A percentile compares a stretch with the other conserved stretches of the same genome.
phyloP scores from a whole-genome alignment of 257 asterid species.

The Solanum gracilifrons region DNA sequence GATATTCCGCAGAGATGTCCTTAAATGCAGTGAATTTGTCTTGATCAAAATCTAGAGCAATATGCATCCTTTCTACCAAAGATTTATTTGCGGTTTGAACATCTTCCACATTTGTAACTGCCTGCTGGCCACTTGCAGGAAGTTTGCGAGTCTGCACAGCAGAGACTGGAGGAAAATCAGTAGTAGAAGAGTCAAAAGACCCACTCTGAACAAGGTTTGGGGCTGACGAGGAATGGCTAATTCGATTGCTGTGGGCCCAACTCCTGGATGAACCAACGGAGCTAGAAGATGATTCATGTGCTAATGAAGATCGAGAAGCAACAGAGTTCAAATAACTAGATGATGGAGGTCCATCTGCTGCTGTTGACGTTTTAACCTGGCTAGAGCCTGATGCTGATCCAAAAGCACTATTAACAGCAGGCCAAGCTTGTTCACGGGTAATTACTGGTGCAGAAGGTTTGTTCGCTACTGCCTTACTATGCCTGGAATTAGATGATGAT shows the following conservation, averaged over 20 bases:
- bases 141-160: slow-evolving; percentile 38
- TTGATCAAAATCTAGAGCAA: slow-evolving; percentile 58
- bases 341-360: slow-evolving; percentile 21
- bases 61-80: slow-evolving; percentile 72
- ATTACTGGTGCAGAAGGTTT: slow-evolving; percentile 22
- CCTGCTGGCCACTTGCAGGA: slow-evolving; percentile 21
- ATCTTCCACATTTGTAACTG: slow-evolving; percentile 36
- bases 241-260: slow-evolving; percentile 27
- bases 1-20: slow-evolving; percentile 71
- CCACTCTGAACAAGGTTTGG: slow-evolving; percentile 56
- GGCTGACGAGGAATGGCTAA: slow-evolving; percentile 71
- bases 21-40: slow-evolving; percentile 65
- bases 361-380: not conserved
- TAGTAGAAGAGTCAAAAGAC: slow-evolving; percentile 25
- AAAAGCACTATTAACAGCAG: slow-evolving; percentile 27
- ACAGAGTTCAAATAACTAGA: slow-evolving; percentile 35
- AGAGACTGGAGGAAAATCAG: slow-evolving; percentile 81
- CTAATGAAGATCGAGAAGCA: slow-evolving; percentile 33
- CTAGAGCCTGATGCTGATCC: slow-evolving; percentile 11
- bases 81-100: slow-evolving; percentile 78
- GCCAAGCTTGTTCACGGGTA: slow-evolving; percentile 31
- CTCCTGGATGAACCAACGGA: slow-evolving; percentile 39
- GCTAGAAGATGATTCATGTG: slow-evolving; percentile 24
- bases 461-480: slow-evolving; percentile 13
- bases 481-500: slow-evolving; percentile 42